Conservation (phyloP, 2,329 filamentous ascomycete genomes). For the Pseudogymnoascus sp. region DNA sequence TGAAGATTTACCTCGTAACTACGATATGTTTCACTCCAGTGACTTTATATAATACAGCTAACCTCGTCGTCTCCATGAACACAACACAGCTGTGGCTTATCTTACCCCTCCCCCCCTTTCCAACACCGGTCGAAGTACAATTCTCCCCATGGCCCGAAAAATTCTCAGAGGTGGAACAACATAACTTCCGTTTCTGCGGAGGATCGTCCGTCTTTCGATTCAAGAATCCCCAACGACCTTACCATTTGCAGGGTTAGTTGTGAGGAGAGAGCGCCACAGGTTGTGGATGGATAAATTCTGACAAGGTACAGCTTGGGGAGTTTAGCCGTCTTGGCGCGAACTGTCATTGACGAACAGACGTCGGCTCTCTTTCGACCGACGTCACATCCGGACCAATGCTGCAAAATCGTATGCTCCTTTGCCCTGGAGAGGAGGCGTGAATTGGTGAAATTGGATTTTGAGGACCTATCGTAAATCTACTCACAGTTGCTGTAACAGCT, state of each 20-base stretch:
- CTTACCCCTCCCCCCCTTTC: neutral
- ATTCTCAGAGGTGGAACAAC: slow-evolving; percentile 3
- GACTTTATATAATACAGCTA: neutral
- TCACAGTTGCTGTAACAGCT: too few species aligned
- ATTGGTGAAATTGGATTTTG: too few species aligned
- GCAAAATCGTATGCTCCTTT: too few species aligned
- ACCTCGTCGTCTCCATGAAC: neutral
- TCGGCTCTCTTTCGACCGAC: neutral
- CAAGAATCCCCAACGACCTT: neutral
- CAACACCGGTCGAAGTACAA: neutral
- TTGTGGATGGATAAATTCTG: neutral
- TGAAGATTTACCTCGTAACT: neutral
- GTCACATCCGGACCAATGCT: neutral
- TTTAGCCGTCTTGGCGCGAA: neutral
- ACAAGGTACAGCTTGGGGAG: neutral
- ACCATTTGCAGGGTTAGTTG: neutral
- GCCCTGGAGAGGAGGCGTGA: too few species aligned
- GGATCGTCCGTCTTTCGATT: neutral
- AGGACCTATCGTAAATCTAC: too few species aligned
- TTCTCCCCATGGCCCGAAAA: neutral
- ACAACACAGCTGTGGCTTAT: neutral
- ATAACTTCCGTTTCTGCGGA: slow-evolving; percentile 4
- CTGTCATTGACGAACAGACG: neutral
- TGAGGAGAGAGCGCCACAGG: neutral
- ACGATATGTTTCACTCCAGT: neutral